Evolutionary conservation across 371 early-diverging fungal species (phyloP), one percentile per base, ranked within the genome.

Genomic region (Rozella allomycis): DNA sequence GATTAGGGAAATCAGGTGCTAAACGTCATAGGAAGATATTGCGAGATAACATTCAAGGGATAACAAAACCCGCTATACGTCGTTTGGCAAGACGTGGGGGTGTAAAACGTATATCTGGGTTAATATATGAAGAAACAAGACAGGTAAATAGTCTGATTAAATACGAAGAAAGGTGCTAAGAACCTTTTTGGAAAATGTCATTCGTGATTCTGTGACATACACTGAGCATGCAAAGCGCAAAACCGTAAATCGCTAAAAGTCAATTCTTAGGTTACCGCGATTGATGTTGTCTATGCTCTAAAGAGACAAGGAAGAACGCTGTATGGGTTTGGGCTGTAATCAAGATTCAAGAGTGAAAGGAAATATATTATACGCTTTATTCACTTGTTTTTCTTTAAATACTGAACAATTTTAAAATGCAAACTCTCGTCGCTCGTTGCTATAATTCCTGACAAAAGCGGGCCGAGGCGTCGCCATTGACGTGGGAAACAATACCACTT

Each of bases 31-130:
- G 96, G 68, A 93, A 90, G 78, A 86, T 93, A 66, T 74, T 91
- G 45, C 81, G 88, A 50, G 93, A 87, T 58, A 87, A 85, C 80
- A 90, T 90, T 57, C 67, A 65, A 67, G 93, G 93, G 50, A 96
- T 98, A 52, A 90, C 91, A 52, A 96, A 97, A 76, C 98, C 98
- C 40, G 97, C 99, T 50, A 94, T 98, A 53, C 93, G 97, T 64
- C 87, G 98, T 77, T 87, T 99, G 39, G 98, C 98, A 32, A 85
- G 99, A 58, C 87, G 98, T 80, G 98, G 96, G 53, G 99, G 99
- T 76, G 98, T 96, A 58, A 94, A 94, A 74, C 85, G 99, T 76
- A 91, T 99, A 64, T 87, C 88, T 35, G 90, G 87, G 38, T 82
- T 90, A 39, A 91, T 94, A 64, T 97, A 97, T 65, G 88, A 90